Evolutionary conservation across 2,329 filamentous ascomycete species (phyloP).

Genomic region (Pezicula rhizophila): DNA sequence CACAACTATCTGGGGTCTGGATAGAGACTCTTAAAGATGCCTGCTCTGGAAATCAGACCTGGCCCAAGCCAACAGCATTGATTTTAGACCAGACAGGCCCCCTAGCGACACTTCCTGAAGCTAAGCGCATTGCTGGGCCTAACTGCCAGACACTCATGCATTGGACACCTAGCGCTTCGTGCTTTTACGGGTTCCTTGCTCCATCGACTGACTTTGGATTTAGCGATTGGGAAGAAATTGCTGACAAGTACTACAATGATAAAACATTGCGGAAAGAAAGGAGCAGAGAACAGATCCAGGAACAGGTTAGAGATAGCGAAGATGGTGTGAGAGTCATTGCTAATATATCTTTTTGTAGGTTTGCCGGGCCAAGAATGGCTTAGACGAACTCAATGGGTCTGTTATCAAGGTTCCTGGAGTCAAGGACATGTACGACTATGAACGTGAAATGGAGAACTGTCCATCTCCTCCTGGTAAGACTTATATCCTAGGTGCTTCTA

Average conservation of each 20-base stretch:
- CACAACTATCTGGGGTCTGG: background rate
- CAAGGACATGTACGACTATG: conserved; percentile 6
- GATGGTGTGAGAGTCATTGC: background rate
- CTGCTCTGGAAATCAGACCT: background rate
- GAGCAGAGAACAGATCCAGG: background rate
- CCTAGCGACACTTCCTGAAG: background rate
- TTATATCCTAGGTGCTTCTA: too few relatives aligned
- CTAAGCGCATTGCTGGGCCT: background rate
- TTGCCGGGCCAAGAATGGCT: conserved; percentile 1
- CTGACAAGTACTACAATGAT: background rate
- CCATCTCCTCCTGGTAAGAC: background rate
- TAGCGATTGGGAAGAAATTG: conserved; percentile 1
- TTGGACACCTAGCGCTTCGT: conserved; percentile 1
- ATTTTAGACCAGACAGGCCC: conserved; percentile 1
- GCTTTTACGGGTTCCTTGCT: conserved; percentile 1
- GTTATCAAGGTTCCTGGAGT: conserved; percentile 1
- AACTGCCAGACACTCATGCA: conserved; percentile 1
- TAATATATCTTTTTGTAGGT: background rate
- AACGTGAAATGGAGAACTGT: conserved; percentile 2
- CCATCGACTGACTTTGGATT: background rate
- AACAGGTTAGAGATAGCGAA: background rate
- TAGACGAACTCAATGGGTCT: conserved; percentile 1
- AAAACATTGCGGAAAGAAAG: background rate
- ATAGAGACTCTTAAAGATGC: background rate
- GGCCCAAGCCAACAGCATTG: conserved; percentile 1